These are phyloP conservation scores for Aspergillus texensis DNA, from an alignment of 2,329 filamentous ascomycete species.

Conservation along the genomic window DNA sequence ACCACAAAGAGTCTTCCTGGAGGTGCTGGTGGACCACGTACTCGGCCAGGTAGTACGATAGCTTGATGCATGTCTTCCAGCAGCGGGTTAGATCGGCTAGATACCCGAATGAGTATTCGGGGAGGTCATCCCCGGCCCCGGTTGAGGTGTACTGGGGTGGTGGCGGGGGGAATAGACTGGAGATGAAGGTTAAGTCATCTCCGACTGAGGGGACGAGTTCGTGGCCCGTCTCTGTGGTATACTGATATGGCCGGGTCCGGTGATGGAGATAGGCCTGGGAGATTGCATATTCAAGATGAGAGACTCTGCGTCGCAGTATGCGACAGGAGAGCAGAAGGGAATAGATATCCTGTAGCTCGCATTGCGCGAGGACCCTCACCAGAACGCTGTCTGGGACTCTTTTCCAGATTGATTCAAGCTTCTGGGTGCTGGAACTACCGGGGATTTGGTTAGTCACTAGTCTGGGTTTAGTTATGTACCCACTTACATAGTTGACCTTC, in stretches of 20 bases:
- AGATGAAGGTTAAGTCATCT: constrained; percentile 30
- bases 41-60: constrained; percentile 30
- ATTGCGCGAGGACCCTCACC: constrained; percentile 22
- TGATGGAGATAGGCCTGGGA: constrained; percentile 24
- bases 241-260: constrained; percentile 12
- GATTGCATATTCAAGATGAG: constrained; percentile 25
- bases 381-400: constrained; percentile 23
- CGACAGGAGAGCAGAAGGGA: constrained; percentile 26
- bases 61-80: constrained; percentile 29
- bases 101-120: constrained; percentile 31
- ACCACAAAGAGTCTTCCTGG: constrained; percentile 23
- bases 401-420: constrained; percentile 22
- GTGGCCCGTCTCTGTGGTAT: not conserved
- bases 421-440: constrained; percentile 2
- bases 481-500: constrained; percentile 9
- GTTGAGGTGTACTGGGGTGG: constrained; percentile 27
- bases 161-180: constrained; percentile 29
- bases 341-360: constrained; percentile 24
- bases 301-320: constrained; percentile 21
- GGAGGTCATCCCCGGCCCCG: constrained; percentile 19
- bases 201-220: constrained; percentile 20
- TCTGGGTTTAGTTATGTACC: not conserved
- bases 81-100: constrained; percentile 27
- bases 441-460: not conserved
- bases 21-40: constrained; percentile 27